These are phyloP conservation scores for Cymbidium sinense DNA, from an alignment of 106 monocot genomes.

Conservation along the genomic window DNA sequence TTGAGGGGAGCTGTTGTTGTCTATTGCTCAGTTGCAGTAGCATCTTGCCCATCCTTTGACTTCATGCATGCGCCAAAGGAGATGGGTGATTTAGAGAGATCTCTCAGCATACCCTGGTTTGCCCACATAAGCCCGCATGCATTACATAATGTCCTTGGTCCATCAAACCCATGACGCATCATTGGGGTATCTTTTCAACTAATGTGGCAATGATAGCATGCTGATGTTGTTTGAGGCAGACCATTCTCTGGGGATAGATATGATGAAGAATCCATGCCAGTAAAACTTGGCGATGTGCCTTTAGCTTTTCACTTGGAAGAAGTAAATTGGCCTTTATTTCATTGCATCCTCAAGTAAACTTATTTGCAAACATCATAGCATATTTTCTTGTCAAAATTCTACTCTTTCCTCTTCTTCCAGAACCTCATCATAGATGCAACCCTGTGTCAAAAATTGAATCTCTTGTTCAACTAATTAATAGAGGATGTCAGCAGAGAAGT, in stretches of 20 bases:
- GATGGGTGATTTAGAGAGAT: slow-evolving; percentile 5
- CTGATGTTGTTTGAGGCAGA: slow-evolving; percentile 51
- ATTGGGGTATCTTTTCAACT: slow-evolving; percentile 37
- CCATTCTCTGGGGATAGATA: slow-evolving; percentile 37
- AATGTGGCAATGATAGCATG: slow-evolving; percentile 47
- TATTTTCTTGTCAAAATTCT: slow-evolving; percentile 75
- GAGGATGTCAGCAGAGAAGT: slow-evolving; percentile 28
- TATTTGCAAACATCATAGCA: slow-evolving; percentile 59
- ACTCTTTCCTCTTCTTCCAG: slow-evolving; percentile 66
- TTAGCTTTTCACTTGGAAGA: slow-evolving; percentile 66
- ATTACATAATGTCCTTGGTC: slow-evolving; percentile 57
- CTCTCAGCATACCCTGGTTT: slow-evolving; percentile 17
- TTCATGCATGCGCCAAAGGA: background rate
- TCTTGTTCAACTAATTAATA: slow-evolving; percentile 35
- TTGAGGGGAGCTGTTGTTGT: background rate
- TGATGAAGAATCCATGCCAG: slow-evolving; percentile 47
- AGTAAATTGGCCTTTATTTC: slow-evolving; percentile 73
- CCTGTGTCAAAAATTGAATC: slow-evolving; percentile 51
- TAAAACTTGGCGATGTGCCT: slow-evolving; percentile 26
- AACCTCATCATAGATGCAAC: slow-evolving; percentile 70
- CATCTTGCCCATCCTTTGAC: background rate
- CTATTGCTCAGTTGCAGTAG: background rate
- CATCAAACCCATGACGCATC: slow-evolving; percentile 58
- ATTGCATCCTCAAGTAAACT: slow-evolving; percentile 74
- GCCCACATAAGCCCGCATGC: slow-evolving; percentile 66